A percentile compares a stretch with the other conserved stretches of the same genome.
Conservation (phyloP, 495 filamentous ascomycete genomes). For the Aspergillus campestris region DNA sequence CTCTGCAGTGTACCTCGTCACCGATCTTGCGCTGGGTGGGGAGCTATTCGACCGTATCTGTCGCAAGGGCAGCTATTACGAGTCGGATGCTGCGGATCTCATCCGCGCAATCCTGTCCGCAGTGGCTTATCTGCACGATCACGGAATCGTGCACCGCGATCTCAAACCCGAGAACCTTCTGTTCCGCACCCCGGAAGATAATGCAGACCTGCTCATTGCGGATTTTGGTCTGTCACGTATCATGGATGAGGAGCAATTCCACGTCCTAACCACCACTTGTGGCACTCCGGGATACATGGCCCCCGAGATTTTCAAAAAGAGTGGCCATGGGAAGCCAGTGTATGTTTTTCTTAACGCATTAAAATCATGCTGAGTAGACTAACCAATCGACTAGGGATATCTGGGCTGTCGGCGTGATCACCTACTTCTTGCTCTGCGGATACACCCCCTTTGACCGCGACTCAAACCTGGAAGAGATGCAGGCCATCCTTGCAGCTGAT, state of each 20-base stretch:
- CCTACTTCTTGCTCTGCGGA: constrained; percentile 94
- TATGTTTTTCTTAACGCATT: constrained; percentile 28
- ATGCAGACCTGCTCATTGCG: constrained; percentile 74
- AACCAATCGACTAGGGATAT: constrained; percentile 45
- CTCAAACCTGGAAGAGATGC: constrained; percentile 97
- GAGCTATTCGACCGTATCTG: constrained; percentile 98
- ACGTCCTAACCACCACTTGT: constrained; percentile 94
- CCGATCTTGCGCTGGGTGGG: constrained; percentile 90
- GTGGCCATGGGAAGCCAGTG: constrained; percentile 72
- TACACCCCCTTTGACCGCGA: constrained; percentile 98
- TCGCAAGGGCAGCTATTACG: constrained; percentile 95
- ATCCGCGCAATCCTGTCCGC: constrained; percentile 91
- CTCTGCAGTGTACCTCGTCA: constrained; percentile 78
- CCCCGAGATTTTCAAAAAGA: constrained; percentile 74
- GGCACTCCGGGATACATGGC: constrained; percentile 97
- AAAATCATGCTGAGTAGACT: neutral
- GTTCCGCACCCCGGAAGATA: constrained; percentile 49
- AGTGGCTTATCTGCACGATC: constrained; percentile 97
- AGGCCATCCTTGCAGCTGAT: constrained; percentile 92
- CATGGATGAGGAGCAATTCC: constrained; percentile 99
- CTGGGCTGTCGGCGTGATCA: constrained; percentile 77
- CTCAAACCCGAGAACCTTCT: constrained; percentile 51
- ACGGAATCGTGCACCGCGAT: constrained; percentile 93
- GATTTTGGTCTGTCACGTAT: constrained; percentile 92
- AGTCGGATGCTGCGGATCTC: constrained; percentile 90